A percentile compares a stretch with the other conserved stretches of the same genome.
phyloP scores from a whole-genome alignment of 2,329 filamentous ascomycete genomes.

The Aureobasidium zeae region DNA sequence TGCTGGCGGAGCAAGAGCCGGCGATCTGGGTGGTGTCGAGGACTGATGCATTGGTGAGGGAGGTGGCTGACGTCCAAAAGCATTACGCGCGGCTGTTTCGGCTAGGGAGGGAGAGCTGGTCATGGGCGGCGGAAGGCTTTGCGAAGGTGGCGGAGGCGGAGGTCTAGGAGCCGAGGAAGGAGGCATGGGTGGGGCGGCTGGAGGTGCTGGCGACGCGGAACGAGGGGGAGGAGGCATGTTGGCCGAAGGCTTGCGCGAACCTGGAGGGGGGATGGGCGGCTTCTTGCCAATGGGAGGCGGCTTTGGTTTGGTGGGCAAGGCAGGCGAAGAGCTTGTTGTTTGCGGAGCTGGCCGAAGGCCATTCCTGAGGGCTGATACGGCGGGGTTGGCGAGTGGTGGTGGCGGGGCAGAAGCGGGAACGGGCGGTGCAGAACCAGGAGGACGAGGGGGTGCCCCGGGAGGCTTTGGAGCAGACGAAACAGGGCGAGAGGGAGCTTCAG shows the following conservation, averaged over 20 bases:
- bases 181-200: conserved; percentile 31
- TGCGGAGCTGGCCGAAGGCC: conserved; percentile 50
- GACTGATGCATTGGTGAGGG: conserved; percentile 43
- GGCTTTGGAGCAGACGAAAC: conserved; percentile 22
- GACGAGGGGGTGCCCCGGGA: conserved; percentile 29
- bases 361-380: conserved; percentile 41
- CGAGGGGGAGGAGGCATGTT: conserved; percentile 19
- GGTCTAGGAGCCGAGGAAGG: conserved; percentile 24
- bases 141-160: conserved; percentile 18
- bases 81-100: conserved; percentile 12
- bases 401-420: conserved; percentile 39
- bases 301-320: conserved; percentile 45
- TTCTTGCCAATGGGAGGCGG: conserved; percentile 78
- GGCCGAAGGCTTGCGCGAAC: conserved; percentile 49
- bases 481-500: conserved; percentile 48
- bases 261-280: conserved; percentile 48
- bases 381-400: conserved; percentile 50
- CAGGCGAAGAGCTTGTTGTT: conserved; percentile 49
- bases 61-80: conserved; percentile 39
- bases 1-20: conserved; percentile 53
- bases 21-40: conserved; percentile 71
- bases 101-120: conserved; percentile 1
- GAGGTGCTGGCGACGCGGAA: conserved; percentile 58
- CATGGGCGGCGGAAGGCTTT: conserved; percentile 24
- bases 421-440: conserved; percentile 43